Evolutionary conservation across 2,329 filamentous ascomycete species (phyloP).

Genomic region (Xylariaceae sp.): DNA sequence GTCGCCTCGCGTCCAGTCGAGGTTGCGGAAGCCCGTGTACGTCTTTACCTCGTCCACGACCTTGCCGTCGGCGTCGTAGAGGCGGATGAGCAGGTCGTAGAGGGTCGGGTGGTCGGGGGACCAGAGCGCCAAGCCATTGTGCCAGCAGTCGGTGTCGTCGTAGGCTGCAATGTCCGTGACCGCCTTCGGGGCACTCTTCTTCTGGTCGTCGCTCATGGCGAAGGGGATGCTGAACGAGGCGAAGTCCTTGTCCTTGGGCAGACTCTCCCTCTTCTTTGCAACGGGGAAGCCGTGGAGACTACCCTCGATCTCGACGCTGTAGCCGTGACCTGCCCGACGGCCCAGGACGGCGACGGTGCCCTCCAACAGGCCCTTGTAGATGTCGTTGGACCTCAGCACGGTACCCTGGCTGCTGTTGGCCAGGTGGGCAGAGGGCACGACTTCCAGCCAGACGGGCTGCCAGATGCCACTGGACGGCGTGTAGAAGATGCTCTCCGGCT

Average conservation of each 20-base stretch:
- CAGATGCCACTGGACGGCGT: slow-evolving; percentile 51
- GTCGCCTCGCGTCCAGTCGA: slow-evolving; percentile 51
- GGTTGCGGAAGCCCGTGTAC: slow-evolving; percentile 52
- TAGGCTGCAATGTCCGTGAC: slow-evolving; percentile 27
- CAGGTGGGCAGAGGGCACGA: slow-evolving; percentile 43
- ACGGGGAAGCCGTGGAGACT: slow-evolving; percentile 42
- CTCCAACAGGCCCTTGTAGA: slow-evolving; percentile 42
- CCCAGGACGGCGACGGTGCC: slow-evolving; percentile 43
- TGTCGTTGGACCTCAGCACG: slow-evolving; percentile 46
- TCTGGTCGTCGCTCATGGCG: slow-evolving; percentile 36
- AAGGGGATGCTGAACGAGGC: slow-evolving; percentile 40
- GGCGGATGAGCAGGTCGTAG: slow-evolving; percentile 46
- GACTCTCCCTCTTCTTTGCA: slow-evolving; percentile 32
- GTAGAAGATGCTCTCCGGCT: slow-evolving; percentile 54
- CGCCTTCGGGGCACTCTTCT: slow-evolving; percentile 29
- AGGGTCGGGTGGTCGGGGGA: slow-evolving; percentile 50
- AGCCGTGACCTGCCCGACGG: slow-evolving; percentile 36
- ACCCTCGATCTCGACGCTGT: slow-evolving; percentile 45
- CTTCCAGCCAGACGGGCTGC: slow-evolving; percentile 51
- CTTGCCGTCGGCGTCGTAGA: slow-evolving; percentile 35
- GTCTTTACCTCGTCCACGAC: slow-evolving; percentile 51
- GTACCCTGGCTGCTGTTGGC: slow-evolving; percentile 52
- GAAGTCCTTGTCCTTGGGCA: slow-evolving; percentile 43
- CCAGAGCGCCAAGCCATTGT: slow-evolving; percentile 53
- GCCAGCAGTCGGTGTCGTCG: slow-evolving; percentile 35